These are phyloP conservation scores for Agrostemma githago DNA, from an alignment of 148 eudicot genomes.

Conservation along the genomic window DNA sequence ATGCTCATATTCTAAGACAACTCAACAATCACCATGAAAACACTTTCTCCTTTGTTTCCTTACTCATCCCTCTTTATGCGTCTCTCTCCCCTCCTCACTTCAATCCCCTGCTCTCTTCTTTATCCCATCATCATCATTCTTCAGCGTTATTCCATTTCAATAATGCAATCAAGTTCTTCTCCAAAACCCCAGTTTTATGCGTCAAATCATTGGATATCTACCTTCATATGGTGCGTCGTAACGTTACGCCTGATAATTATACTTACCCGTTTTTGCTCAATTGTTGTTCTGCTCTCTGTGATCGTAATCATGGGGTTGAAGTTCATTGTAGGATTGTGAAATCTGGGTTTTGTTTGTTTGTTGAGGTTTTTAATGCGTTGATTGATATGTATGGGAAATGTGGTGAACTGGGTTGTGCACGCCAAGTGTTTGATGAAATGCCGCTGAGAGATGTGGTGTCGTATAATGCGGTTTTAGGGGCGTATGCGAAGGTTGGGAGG, in stretches of 20 bases:
- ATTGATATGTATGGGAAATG: constrained; percentile 46
- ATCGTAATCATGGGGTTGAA: constrained; percentile 24
- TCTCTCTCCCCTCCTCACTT: constrained; percentile 27
- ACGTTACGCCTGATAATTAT: constrained; percentile 34
- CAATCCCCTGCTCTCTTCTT: constrained; percentile 16
- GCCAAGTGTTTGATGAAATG: constrained; percentile 40
- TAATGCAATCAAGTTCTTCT: constrained; percentile 22
- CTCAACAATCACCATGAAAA: constrained; percentile 15
- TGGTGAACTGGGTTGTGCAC: constrained; percentile 31
- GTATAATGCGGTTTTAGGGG: constrained; percentile 41
- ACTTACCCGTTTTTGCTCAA: constrained; percentile 38
- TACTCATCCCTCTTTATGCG: constrained; percentile 22
- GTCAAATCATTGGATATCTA: constrained; percentile 26
- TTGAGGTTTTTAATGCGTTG: constrained; percentile 31
- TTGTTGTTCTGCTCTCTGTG: constrained; percentile 28
- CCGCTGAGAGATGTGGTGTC: constrained; percentile 33
- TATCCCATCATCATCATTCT: constrained; percentile 11
- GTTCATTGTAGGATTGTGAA: constrained; percentile 27
- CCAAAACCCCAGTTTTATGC: constrained; percentile 31
- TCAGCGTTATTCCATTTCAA: constrained; percentile 22
- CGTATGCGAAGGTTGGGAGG: constrained; percentile 25
- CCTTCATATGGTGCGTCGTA: constrained; percentile 25
- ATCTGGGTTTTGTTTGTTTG: constrained; percentile 32
- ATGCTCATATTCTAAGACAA: constrained; percentile 25
- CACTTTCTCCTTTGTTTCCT: constrained; percentile 13